Base-by-base conservation (phyloP, 257 asterid species). In the Cynanchum wilfordii region DNA sequence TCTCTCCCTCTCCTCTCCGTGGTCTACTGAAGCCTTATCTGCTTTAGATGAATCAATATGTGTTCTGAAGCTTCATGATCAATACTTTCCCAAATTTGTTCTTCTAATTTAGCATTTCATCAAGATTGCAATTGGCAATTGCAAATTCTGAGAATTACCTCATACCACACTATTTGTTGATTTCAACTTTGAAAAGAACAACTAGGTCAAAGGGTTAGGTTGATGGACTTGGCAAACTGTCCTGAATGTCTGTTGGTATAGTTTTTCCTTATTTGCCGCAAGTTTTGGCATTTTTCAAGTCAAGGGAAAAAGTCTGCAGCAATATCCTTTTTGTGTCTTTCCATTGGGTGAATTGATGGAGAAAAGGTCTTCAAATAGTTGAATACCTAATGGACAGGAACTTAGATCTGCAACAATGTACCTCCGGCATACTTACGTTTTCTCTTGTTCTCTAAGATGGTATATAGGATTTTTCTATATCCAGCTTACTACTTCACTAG, bases 1-100 rank as follows among this genome's bases (percentile, higher is more conserved):
- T 75, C 22, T 54, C 63, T 72, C 58, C 66, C 75, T 6, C 29
- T 51, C 66, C 75, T 6, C 30, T 51, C 3, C 15, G 45, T 22
- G 1, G 36, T 51, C 17, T 22, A 30, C 4, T 49, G 11, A 6
- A 54, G 8, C 20, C 33, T 20, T 70, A 24, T 54, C 19, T 49
- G 17, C 17, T 50, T 49, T 2, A 27, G 59, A 49, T 68, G 45
- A 9, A 24, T 49, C 42, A 13, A 49, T 45, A 25, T 27, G 19
- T 27, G 47, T 68, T 49, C 29, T 27, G 29, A 36, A 20, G 16
- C 20, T 30, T 30, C 20, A 7, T 52, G 33, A 29, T 17, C 22
- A 49, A 49, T 13, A 13, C 44, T 24, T 51, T 11, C 29, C 25
- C 42, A 2, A 50, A 50, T 27, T 68, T 58, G 63, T 69, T 69